Evolutionary conservation across 129 eudicot genomes (phyloP).

Genomic region (carrot (Daucus carota)): DH1_v3.0 NC_030382.2:24871501-24872000

Average conservation of each 20-base stretch:
- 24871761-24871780: slow-evolving; percentile 47
- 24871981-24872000: neutral
- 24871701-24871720: neutral
- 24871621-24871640: neutral
- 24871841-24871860: neutral
- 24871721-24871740: slow-evolving; percentile 88
- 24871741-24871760: slow-evolving; percentile 90
- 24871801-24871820: slow-evolving; percentile 77
- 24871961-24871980: neutral
- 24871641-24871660: too few species aligned
- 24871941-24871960: too few species aligned
- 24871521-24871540: slow-evolving; percentile 65
- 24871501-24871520: slow-evolving; percentile 65
- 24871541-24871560: slow-evolving; percentile 73
- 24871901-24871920: too few species aligned
- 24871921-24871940: too few species aligned
- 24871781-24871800: slow-evolving; percentile 61
- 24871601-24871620: neutral
- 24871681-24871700: neutral
- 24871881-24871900: too few species aligned
- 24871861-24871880: neutral
- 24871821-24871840: slow-evolving; percentile 20
- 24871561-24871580: slow-evolving; percentile 39
- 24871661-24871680: too few species aligned
- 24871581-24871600: neutral